A percentile compares a stretch with the other conserved stretches of the same genome.
Conservation (phyloP, 2,329 filamentous ascomycete genomes). For the Falciphora oryzae region DNA sequence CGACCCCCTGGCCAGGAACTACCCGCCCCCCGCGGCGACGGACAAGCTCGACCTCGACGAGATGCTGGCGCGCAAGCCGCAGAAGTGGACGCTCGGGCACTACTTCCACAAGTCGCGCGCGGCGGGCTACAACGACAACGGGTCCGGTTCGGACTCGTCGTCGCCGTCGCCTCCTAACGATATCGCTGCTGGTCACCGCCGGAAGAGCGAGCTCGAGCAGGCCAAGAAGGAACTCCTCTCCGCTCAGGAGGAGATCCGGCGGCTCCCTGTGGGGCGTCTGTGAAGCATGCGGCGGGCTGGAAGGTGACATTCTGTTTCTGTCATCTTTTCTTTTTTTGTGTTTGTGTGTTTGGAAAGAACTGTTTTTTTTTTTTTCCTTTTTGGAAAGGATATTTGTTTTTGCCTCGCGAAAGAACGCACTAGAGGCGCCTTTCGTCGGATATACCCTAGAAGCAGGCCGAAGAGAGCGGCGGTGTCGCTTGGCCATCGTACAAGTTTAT, state of each 20-base stretch:
- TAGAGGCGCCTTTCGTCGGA: neutral
- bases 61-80: slow-evolving; percentile 36
- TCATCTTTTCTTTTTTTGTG: neutral
- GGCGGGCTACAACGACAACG: slow-evolving; percentile 29
- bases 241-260: slow-evolving; percentile 23
- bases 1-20: slow-evolving; percentile 32
- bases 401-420: neutral
- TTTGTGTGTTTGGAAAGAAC: neutral
- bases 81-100: slow-evolving; percentile 33
- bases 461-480: neutral
- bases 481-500: neutral
- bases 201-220: slow-evolving; percentile 34
- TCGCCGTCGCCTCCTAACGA: neutral
- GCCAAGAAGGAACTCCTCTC: slow-evolving; percentile 42
- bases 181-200: neutral
- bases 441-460: slow-evolving; percentile 3
- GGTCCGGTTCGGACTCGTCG: slow-evolving; percentile 8
- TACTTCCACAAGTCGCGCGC: slow-evolving; percentile 19
- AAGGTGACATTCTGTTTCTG: neutral
- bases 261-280: neutral
- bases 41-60: slow-evolving; percentile 35
- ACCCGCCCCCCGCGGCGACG: slow-evolving; percentile 31
- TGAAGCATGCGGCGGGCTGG: neutral
- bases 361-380: neutral
- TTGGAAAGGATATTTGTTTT: neutral